Conservation (phyloP, 2,329 filamentous ascomycete genomes). For the Arthrobotrys sinensis region DNA sequence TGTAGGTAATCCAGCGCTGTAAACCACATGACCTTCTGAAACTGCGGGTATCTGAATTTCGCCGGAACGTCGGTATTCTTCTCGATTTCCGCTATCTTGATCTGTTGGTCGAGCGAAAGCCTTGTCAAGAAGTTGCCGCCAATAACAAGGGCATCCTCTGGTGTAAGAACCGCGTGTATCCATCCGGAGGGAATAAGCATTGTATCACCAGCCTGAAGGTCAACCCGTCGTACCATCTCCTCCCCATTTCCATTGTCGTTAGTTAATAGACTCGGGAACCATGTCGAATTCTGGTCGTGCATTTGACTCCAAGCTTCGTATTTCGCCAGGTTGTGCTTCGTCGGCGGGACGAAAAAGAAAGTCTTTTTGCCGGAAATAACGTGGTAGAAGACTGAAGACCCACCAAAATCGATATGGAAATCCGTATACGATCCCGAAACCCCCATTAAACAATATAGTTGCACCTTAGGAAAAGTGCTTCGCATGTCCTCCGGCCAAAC, state of each 20-base stretch:
- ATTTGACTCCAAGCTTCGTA: slow-evolving; percentile 81
- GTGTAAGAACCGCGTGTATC: slow-evolving; percentile 81
- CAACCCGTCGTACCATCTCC: slow-evolving; percentile 49
- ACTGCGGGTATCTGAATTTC: slow-evolving; percentile 78
- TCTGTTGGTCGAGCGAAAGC: slow-evolving; percentile 78
- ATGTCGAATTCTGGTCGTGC: slow-evolving; percentile 77
- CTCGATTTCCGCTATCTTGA: slow-evolving; percentile 77
- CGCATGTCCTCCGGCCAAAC: slow-evolving; percentile 73
- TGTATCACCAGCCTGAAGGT: slow-evolving; percentile 77
- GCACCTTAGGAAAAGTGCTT: slow-evolving; percentile 75
- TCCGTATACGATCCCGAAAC: slow-evolving; percentile 80
- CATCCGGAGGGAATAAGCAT: slow-evolving; percentile 80
- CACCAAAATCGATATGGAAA: slow-evolving; percentile 81
- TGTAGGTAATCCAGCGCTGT: slow-evolving; percentile 76
- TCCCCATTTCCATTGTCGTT: slow-evolving; percentile 52
- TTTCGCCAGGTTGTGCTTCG: slow-evolving; percentile 78
- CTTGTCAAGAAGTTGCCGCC: slow-evolving; percentile 80
- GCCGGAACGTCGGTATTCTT: slow-evolving; percentile 77
- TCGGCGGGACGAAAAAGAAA: slow-evolving; percentile 80
- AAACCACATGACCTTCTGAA: slow-evolving; percentile 80
- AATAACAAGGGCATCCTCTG: slow-evolving; percentile 78
- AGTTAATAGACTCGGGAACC: slow-evolving; percentile 50
- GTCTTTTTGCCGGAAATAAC: slow-evolving; percentile 79
- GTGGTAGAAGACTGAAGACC: slow-evolving; percentile 80
- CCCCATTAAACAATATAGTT: slow-evolving; percentile 75